These are phyloP conservation scores for Nakaseomyces delphensis DNA, from an alignment of 1,139 yeast species.

Conservation along the genomic window DNA sequence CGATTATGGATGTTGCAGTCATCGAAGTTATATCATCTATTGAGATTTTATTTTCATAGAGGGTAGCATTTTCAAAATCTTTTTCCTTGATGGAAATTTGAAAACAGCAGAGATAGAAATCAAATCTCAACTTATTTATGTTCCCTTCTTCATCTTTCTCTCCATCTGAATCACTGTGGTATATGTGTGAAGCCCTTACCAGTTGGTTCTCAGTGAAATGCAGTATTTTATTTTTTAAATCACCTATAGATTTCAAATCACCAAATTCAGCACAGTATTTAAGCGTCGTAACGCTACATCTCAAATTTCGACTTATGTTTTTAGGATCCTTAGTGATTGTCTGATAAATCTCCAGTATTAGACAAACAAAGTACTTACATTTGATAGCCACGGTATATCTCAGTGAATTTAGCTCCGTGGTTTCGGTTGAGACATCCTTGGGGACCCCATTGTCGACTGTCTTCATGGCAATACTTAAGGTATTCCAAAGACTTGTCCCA, in stretches of 20 bases:
- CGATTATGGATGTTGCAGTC: conserved; percentile 15
- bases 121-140: conserved; percentile 14
- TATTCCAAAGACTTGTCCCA: conserved; percentile 23
- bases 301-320: conserved; percentile 14
- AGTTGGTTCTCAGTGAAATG: conserved; percentile 13
- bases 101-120: conserved; percentile 17
- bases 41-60: conserved; percentile 15
- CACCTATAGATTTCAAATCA: conserved; percentile 12
- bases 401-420: neutral
- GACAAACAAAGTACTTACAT: conserved; percentile 18
- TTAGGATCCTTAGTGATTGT: conserved; percentile 10
- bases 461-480: conserved; percentile 15
- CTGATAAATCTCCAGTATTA: conserved; percentile 19
- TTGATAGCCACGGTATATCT: conserved; percentile 7
- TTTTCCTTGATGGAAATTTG: conserved; percentile 15
- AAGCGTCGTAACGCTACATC: conserved; percentile 11
- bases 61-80: conserved; percentile 19
- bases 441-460: neutral
- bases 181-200: conserved; percentile 9
- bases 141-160: neutral
- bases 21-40: conserved; percentile 9
- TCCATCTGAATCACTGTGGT: neutral
- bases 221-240: conserved; percentile 9
- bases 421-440: neutral
- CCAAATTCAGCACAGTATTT: conserved; percentile 9